Evolutionary conservation across 176 grass and related monocot species (phyloP).

Genomic region (Oryza meridionalis): DNA sequence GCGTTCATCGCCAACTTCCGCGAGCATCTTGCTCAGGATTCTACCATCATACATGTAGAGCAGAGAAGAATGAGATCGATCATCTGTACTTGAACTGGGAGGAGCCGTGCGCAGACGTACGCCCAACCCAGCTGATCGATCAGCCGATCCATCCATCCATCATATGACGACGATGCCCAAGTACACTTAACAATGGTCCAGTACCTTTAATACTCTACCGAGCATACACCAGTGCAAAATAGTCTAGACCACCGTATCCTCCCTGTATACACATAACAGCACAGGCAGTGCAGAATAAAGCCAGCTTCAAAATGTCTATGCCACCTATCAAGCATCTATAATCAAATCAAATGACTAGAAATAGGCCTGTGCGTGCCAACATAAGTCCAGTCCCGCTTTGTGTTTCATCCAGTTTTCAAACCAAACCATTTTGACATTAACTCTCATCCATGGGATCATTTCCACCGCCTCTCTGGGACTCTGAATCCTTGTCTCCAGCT

Average conservation of each 20-base stretch:
- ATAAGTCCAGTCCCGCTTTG: neutral
- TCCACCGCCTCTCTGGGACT: constrained; percentile 39
- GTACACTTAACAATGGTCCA: too few species aligned
- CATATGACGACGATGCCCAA: too few species aligned
- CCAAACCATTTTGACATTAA: constrained; percentile 32
- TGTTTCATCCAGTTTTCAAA: neutral
- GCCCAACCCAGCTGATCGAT: too few species aligned
- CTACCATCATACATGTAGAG: too few species aligned
- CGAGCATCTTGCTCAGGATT: too few species aligned
- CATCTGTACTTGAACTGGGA: too few species aligned
- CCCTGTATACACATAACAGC: neutral
- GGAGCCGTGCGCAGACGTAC: too few species aligned
- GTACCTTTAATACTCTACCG: neutral
- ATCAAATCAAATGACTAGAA: neutral
- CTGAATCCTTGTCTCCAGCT: constrained; percentile 38
- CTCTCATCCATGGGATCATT: constrained; percentile 87
- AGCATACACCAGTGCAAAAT: neutral
- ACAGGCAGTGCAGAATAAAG: neutral
- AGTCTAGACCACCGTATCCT: neutral
- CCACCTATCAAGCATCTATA: neutral
- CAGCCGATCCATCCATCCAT: too few species aligned
- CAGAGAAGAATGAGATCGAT: too few species aligned
- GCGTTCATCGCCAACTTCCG: too few species aligned
- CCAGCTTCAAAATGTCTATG: neutral
- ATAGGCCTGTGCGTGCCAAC: neutral